Conservation (phyloP, 1,284 basidiomycete genomes). For the Meira nashicola region DNA sequence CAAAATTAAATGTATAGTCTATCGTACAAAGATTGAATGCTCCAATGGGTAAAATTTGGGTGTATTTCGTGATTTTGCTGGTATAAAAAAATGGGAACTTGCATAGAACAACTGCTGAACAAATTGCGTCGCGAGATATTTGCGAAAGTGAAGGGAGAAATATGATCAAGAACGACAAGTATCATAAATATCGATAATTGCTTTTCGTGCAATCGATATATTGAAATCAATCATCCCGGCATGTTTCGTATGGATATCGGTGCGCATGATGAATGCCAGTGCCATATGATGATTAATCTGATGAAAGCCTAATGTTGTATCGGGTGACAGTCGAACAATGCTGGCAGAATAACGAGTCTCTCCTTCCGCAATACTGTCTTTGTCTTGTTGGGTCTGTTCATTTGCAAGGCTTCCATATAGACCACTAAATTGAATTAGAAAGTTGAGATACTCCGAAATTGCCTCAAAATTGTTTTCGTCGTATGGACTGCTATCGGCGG, state of each 20-base stretch:
- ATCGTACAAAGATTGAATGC: too few relatives aligned
- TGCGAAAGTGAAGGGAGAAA: too few relatives aligned
- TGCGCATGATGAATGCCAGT: neutral
- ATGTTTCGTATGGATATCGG: neutral
- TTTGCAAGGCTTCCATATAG: constrained; percentile 56
- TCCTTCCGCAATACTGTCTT: neutral
- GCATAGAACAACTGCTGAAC: neutral
- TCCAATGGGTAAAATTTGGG: too few relatives aligned
- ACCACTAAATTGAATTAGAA: constrained; percentile 76
- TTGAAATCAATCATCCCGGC: constrained; percentile 7
- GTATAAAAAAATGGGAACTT: neutral
- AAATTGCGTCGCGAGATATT: too few relatives aligned
- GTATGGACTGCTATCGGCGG: constrained; percentile 86
- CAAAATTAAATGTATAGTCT: neutral
- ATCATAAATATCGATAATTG: constrained; percentile 1
- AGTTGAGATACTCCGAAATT: constrained; percentile 83
- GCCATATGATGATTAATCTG: constrained; percentile 62
- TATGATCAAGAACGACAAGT: neutral
- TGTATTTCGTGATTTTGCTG: neutral
- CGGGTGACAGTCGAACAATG: constrained; percentile 62
- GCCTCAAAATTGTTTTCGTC: constrained; percentile 80
- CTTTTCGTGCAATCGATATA: constrained; percentile 4
- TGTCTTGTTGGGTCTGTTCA: neutral
- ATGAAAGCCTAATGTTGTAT: constrained; percentile 79
- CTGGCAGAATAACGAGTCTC: constrained; percentile 35